These are phyloP conservation scores for Debaryomyces hansenii DNA, from an alignment of 805 yeast species.

Conservation along the genomic window DNA sequence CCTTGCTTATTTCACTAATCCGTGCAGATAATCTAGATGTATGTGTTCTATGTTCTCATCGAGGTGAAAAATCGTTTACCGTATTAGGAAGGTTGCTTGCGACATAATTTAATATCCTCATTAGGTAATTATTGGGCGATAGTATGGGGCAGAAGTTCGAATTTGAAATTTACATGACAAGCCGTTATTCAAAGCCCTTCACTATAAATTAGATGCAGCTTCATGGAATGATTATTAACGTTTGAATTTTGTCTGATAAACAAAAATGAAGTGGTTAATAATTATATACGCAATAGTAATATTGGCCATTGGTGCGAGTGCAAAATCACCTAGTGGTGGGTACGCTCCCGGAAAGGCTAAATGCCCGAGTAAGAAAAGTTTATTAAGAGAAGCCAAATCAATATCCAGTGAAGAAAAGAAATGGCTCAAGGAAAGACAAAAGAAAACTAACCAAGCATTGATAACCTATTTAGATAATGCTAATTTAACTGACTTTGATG, in stretches of 20 bases:
- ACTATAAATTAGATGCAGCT: too few species aligned
- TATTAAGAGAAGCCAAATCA: constrained; percentile 25
- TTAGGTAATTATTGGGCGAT: too few species aligned
- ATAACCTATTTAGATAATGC: constrained; percentile 20
- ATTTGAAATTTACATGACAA: too few species aligned
- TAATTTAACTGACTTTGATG: constrained; percentile 21
- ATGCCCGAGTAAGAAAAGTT: constrained; percentile 23
- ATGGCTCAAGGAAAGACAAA: constrained; percentile 25
- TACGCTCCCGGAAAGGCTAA: constrained; percentile 31
- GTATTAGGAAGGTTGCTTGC: too few species aligned
- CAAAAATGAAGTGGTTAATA: neutral
- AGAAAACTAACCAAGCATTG: constrained; percentile 23
- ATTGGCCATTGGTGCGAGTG: constrained; percentile 3
- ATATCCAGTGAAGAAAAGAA: constrained; percentile 22
- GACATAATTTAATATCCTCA: too few species aligned
- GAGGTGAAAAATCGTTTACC: too few species aligned
- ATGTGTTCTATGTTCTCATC: too few species aligned
- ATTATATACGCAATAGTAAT: neutral
- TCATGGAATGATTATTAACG: too few species aligned
- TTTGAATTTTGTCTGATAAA: neutral
- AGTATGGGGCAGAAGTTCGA: too few species aligned
- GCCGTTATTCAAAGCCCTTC: too few species aligned
- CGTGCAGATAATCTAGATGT: too few species aligned
- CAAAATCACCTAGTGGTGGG: constrained; percentile 20
- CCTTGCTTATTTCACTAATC: too few species aligned